Conservation (phyloP, 768 basidiomycete species). For the Termitomyces sp. region DNA sequence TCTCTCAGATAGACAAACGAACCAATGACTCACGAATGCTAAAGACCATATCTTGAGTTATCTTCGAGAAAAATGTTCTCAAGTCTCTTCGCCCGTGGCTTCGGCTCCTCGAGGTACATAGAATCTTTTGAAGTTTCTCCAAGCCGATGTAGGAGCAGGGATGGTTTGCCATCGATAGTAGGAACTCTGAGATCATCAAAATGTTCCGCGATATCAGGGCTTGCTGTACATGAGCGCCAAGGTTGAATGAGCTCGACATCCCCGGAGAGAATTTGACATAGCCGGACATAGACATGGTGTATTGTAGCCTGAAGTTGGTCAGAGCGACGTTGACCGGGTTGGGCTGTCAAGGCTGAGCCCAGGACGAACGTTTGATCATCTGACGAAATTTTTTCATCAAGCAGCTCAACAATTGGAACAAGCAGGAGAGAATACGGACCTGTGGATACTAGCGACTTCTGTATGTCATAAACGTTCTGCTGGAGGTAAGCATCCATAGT, state of each 20-base stretch:
- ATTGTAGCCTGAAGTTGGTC: neutral
- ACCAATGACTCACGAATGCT: neutral
- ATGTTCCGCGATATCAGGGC: neutral
- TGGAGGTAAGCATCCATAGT: neutral
- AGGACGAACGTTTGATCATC: neutral
- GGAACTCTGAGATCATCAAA: neutral
- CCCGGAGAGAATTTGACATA: neutral
- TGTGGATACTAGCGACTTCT: neutral
- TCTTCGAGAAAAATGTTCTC: neutral
- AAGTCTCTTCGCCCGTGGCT: neutral
- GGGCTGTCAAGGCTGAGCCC: neutral
- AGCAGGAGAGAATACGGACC: neutral
- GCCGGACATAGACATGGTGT: neutral
- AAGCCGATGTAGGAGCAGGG: neutral
- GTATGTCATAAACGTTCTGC: neutral
- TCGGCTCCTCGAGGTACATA: neutral
- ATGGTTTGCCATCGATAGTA: neutral
- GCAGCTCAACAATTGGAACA: too few species aligned
- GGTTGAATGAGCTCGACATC: neutral
- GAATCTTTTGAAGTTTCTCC: neutral
- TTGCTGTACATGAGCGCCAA: neutral
- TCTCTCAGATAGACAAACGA: neutral
- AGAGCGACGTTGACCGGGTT: neutral
- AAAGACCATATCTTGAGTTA: neutral
- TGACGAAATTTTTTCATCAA: neutral